These are phyloP conservation scores for Xylariales sp. DNA, from an alignment of 2,329 filamentous ascomycete species.

Conservation along the genomic window DNA sequence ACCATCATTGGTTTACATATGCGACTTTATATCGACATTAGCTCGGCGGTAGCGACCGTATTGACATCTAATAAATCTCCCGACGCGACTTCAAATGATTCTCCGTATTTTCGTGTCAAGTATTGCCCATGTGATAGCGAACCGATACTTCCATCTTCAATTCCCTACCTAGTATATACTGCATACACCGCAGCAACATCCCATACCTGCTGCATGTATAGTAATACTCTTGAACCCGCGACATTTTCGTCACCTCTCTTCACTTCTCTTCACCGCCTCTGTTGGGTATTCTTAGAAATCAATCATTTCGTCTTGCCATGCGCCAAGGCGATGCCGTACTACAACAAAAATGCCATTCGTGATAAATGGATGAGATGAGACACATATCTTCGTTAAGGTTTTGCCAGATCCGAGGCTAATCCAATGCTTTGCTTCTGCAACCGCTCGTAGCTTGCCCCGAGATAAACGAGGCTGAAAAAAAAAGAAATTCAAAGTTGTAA, in stretches of 20 bases:
- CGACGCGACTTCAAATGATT: constrained; percentile 17
- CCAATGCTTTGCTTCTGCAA: constrained; percentile 8
- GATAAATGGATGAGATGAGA: constrained; percentile 25
- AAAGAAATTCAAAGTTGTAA: constrained; percentile 19
- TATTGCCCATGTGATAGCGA: background rate
- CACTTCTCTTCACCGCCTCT: constrained; percentile 20
- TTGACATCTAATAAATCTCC: constrained; percentile 11
- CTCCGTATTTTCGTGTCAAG: background rate
- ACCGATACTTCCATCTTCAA: constrained; percentile 10
- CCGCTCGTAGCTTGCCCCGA: background rate
- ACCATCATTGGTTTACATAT: no score
- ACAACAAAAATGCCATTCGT: constrained; percentile 21
- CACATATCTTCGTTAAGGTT: constrained; percentile 33
- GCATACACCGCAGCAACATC: background rate
- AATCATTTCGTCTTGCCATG: constrained; percentile 24
- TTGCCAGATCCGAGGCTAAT: constrained; percentile 7
- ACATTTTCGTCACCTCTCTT: constrained; percentile 22
- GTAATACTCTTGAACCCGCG: constrained; percentile 22
- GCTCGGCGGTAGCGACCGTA: background rate
- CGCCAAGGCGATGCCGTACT: constrained; percentile 31
- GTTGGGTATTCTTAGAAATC: constrained; percentile 37
- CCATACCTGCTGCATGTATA: constrained; percentile 18
- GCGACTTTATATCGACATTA: no score
- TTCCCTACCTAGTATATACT: constrained; percentile 6
- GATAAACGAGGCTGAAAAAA: constrained; percentile 12